phyloP scores from a whole-genome alignment of 2,329 filamentous ascomycete species.

The Arthrobotrys sinensis region DNA sequence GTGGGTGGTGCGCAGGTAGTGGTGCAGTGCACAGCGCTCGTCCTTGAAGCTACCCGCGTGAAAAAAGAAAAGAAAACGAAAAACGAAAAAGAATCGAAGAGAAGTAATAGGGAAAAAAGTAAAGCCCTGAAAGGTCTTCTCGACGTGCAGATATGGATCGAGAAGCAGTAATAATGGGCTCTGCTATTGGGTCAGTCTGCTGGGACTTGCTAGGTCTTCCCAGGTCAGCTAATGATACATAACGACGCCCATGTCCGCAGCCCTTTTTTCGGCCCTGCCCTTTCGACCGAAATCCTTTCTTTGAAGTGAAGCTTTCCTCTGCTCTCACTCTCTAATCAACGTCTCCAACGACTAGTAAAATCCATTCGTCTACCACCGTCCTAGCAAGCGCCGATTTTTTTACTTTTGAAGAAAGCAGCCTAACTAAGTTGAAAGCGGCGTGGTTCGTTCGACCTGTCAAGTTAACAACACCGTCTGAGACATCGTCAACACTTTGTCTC shows the following conservation, averaged over 20 bases:
- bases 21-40: conserved; percentile 17
- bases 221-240: conserved; percentile 41
- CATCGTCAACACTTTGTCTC: conserved; percentile 53
- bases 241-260: conserved; percentile 38
- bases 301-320: neutral
- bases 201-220: conserved; percentile 12
- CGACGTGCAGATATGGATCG: conserved; percentile 22
- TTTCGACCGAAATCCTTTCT: conserved; percentile 34
- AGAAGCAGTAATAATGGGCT: conserved; percentile 46
- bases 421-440: conserved; percentile 15
- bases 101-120: conserved; percentile 32
- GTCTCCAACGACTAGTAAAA: conserved; percentile 38
- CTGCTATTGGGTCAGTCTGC: conserved; percentile 54
- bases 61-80: conserved; percentile 23
- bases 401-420: conserved; percentile 2
- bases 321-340: neutral
- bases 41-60: conserved; percentile 25
- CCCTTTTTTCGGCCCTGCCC: conserved; percentile 19
- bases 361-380: conserved; percentile 18
- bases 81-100: conserved; percentile 18
- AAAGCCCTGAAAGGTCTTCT: conserved; percentile 21
- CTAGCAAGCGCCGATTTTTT: conserved; percentile 40
- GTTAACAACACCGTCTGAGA: conserved; percentile 54
- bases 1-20: neutral
- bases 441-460: conserved; percentile 38